Evolutionary conservation across 2,329 filamentous ascomycete species (phyloP).

Genomic region (Trichoderma atroviride): DNA sequence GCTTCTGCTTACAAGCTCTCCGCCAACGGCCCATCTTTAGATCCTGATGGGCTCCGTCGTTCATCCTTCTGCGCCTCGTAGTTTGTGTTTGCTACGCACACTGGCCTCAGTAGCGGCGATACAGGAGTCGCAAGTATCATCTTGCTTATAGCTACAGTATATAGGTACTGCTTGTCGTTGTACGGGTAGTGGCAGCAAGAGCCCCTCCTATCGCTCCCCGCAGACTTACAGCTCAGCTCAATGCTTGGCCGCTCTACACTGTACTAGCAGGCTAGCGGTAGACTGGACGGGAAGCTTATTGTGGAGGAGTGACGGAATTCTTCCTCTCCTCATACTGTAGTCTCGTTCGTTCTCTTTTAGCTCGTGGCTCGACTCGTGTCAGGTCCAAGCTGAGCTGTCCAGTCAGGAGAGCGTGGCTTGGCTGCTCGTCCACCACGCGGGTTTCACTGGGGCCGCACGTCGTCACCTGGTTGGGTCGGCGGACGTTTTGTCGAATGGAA

Average conservation of each 20-base stretch:
- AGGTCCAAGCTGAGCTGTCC: not conserved
- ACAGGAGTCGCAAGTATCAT: not conserved
- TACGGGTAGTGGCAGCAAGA: not conserved
- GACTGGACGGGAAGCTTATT: not conserved
- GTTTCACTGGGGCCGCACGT: constrained; percentile 17
- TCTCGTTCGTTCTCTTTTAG: not conserved
- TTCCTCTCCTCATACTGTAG: not conserved
- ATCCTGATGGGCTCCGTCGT: not conserved
- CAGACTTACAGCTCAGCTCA: constrained; percentile 5
- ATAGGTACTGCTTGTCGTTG: not conserved
- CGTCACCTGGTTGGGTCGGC: constrained; percentile 26
- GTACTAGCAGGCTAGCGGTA: not conserved
- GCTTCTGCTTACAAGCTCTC: constrained; percentile 13
- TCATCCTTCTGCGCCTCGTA: not conserved
- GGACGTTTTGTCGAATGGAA: constrained; percentile 25
- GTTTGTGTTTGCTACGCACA: not conserved
- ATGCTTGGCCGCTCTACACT: not conserved
- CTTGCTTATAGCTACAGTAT: not conserved
- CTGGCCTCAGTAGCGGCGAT: not conserved
- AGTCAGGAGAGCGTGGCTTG: constrained; percentile 26
- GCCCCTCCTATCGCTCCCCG: not conserved
- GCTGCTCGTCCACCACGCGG: constrained; percentile 10
- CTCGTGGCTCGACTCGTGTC: constrained; percentile 6
- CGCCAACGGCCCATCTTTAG: not conserved
- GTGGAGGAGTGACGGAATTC: not conserved